phyloP scores from a whole-genome alignment of 176 grass and related monocot species.

The Cenchrus americanus region DNA sequence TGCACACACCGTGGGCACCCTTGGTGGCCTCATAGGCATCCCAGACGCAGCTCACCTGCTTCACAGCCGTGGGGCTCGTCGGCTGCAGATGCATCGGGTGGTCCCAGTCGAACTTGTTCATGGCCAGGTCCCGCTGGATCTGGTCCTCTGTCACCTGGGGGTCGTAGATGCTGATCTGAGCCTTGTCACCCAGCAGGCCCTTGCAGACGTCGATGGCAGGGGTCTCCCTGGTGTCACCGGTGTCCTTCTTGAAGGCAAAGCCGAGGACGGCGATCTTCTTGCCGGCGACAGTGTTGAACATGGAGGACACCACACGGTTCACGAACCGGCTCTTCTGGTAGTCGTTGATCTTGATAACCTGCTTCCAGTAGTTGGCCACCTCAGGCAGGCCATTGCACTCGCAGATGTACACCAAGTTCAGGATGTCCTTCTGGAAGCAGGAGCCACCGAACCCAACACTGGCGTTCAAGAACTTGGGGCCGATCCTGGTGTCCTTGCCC shows the following conservation, averaged over 20 bases:
- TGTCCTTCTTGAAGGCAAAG: constrained; percentile 98
- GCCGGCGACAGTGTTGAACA: constrained; percentile 88
- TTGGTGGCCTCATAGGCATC: constrained; percentile 88
- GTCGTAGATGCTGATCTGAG: constrained; percentile 82
- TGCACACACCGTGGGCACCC: constrained; percentile 79
- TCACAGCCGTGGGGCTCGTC: constrained; percentile 75
- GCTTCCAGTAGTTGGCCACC: constrained; percentile 95
- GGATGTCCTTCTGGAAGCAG: constrained; percentile 95
- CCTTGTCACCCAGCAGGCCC: constrained; percentile 87
- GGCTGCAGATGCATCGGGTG: constrained; percentile 92
- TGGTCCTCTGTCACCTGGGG: constrained; percentile 90
- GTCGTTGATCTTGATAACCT: constrained; percentile 99
- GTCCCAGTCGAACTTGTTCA: constrained; percentile 98
- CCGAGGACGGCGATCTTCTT: constrained; percentile 91
- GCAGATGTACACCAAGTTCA: constrained; percentile 94
- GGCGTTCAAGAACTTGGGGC: constrained; percentile 87
- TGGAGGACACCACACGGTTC: constrained; percentile 86
- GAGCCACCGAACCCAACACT: constrained; percentile 89
- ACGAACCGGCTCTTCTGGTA: constrained; percentile 95
- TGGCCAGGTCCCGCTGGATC: constrained; percentile 86
- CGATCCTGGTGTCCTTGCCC: constrained; percentile 83
- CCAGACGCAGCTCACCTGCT: constrained; percentile 85
- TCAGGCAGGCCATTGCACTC: constrained; percentile 94
- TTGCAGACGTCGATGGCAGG: constrained; percentile 91
- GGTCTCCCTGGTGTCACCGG: constrained; percentile 88